Percentiles rank a stretch among this genome's conserved stretches.
These are phyloP conservation scores for Pichia sp. DNA, from an alignment of 1,139 yeast species.

Conservation along the genomic window DNA sequence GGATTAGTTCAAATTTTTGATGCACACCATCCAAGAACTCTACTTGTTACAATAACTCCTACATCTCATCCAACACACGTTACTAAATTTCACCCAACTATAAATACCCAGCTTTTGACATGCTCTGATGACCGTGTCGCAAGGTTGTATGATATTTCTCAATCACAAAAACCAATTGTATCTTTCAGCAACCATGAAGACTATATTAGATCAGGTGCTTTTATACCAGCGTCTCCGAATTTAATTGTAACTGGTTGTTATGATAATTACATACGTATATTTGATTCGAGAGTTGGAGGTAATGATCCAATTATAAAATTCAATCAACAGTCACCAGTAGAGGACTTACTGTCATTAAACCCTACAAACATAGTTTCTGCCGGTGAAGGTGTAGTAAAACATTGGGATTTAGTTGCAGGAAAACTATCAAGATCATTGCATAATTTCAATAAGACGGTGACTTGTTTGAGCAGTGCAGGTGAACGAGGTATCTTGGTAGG, in stretches of 20 bases:
- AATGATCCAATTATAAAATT: constrained; percentile 40
- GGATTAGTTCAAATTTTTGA: constrained; percentile 83
- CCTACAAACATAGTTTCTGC: constrained; percentile 76
- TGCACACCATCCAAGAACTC: constrained; percentile 62
- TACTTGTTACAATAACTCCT: constrained; percentile 73
- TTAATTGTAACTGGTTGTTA: constrained; percentile 89
- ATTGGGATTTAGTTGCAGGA: constrained; percentile 88
- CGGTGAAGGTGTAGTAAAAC: constrained; percentile 82
- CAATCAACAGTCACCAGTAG: constrained; percentile 73
- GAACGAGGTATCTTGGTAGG: constrained; percentile 82
- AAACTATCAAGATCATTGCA: constrained; percentile 54
- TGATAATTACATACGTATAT: constrained; percentile 81
- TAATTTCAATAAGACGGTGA: constrained; percentile 90
- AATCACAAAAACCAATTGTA: constrained; percentile 58
- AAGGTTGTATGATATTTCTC: constrained; percentile 82
- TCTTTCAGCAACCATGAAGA: constrained; percentile 77
- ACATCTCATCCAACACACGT: constrained; percentile 86
- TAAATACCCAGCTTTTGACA: constrained; percentile 65
- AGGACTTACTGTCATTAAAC: constrained; percentile 72
- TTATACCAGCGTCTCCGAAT: constrained; percentile 61
- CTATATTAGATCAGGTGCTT: constrained; percentile 77
- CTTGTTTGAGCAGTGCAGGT: constrained; percentile 66
- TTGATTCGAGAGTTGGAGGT: constrained; percentile 66
- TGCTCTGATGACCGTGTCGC: constrained; percentile 90
- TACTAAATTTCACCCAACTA: constrained; percentile 80